A percentile compares a stretch with the other conserved stretches of the same genome.
Evolutionary conservation across 495 filamentous ascomycete species (phyloP).

Genomic region (Talaromyces borbonicus): DNA sequence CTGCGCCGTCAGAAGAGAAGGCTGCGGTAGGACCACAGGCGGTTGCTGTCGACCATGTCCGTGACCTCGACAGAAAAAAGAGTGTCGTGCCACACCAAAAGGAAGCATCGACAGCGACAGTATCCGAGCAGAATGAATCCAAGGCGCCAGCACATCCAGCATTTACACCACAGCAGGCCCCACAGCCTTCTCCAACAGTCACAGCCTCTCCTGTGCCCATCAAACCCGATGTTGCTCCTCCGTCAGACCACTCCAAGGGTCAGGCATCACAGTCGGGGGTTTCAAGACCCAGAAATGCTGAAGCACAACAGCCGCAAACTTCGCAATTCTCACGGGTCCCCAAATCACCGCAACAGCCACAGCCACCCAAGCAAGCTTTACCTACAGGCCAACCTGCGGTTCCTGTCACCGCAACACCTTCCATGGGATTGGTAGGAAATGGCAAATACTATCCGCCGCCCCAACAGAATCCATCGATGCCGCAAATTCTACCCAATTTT

Average conservation of each 20-base stretch:
- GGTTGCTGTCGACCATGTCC: constrained; percentile 8
- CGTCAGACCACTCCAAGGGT: constrained; percentile 14
- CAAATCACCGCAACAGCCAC: constrained; percentile 14
- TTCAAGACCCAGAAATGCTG: constrained; percentile 8
- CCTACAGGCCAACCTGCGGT: constrained; percentile 1
- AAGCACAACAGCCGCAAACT: constrained; percentile 1
- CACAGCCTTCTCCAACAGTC: not conserved
- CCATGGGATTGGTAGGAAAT: not conserved
- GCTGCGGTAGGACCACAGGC: constrained; percentile 5
- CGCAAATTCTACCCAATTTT: not conserved
- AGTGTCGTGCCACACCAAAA: constrained; percentile 14
- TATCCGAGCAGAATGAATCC: not conserved
- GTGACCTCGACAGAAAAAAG: constrained; percentile 23
- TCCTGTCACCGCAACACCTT: constrained; percentile 3
- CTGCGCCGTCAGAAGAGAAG: constrained; percentile 15
- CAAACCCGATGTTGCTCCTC: constrained; percentile 20
- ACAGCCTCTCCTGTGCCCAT: constrained; percentile 16
- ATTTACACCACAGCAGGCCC: not conserved
- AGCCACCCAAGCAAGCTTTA: constrained; percentile 6
- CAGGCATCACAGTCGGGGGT: constrained; percentile 13
- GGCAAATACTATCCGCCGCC: not conserved
- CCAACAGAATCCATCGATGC: not conserved
- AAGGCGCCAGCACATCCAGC: constrained; percentile 6
- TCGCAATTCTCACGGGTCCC: constrained; percentile 17
- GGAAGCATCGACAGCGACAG: constrained; percentile 9